These are phyloP conservation scores for Isatis lusitanica DNA, from an alignment of 441 rosid genomes.

Conservation along the genomic window DNA sequence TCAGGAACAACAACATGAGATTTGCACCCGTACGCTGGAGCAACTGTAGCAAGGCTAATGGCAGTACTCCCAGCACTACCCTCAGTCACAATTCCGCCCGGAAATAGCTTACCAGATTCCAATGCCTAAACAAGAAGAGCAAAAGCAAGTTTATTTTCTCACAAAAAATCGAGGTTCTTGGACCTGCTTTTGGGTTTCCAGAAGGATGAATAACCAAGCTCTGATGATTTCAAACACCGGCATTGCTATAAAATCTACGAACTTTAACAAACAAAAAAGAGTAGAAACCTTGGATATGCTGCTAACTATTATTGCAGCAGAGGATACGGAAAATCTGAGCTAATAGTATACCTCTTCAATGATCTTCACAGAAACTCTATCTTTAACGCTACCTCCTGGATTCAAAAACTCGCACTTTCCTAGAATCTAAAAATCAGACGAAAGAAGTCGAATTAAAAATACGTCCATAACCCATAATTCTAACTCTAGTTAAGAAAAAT, in stretches of 20 bases:
- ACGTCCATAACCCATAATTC: background rate
- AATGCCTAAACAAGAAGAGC: constrained; percentile 53
- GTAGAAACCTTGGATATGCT: background rate
- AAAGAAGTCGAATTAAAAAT: background rate
- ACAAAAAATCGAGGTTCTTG: background rate
- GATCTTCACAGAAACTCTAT: constrained; percentile 84
- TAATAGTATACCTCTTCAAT: constrained; percentile 71
- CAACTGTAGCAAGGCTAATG: constrained; percentile 89
- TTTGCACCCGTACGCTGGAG: constrained; percentile 87
- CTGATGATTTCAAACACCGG: background rate
- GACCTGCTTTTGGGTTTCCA: background rate
- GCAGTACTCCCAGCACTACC: constrained; percentile 99
- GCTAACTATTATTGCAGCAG: background rate
- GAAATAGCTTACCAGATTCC: constrained; percentile 60
- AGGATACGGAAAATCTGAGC: background rate
- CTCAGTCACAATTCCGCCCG: constrained; percentile 82
- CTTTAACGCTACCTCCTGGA: constrained; percentile 98
- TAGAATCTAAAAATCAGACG: constrained; percentile 65
- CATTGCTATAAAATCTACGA: background rate
- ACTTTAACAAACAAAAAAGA: background rate
- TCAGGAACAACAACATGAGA: constrained; percentile 96
- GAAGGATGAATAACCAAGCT: background rate
- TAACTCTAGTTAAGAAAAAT: background rate
- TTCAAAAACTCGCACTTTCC: constrained; percentile 93
- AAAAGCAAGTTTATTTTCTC: background rate